A percentile compares a stretch with the other conserved stretches of the same genome.
Evolutionary conservation across 805 yeast genomes (phyloP).

Genomic region (Tetrapisispora pingtungensis): DNA sequence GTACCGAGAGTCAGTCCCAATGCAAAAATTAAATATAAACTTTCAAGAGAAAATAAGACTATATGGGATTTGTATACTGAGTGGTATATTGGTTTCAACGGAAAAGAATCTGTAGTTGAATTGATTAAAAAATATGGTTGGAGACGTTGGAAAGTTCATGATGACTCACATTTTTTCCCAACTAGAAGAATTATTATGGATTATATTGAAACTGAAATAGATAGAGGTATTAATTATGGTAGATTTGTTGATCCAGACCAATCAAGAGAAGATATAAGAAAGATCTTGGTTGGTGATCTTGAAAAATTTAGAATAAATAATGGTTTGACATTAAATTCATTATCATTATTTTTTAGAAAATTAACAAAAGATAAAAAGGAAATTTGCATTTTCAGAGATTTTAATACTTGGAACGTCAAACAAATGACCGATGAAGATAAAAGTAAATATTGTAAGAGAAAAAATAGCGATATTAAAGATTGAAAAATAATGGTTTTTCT

Average conservation of each 20-base stretch:
- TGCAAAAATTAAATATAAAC: conserved; percentile 24
- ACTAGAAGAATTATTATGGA: conserved; percentile 31
- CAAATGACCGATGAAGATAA: conserved; percentile 26
- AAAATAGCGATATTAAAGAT: conserved; percentile 7
- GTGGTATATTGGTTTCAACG: conserved; percentile 31
- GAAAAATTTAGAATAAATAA: conserved; percentile 29
- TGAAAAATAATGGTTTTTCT: too few species aligned
- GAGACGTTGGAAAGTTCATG: conserved; percentile 32
- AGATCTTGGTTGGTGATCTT: conserved; percentile 26
- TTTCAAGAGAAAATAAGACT: conserved; percentile 31
- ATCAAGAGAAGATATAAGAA: conserved; percentile 26
- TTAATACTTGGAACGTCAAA: conserved; percentile 24
- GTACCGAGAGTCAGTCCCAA: conserved; percentile 2
- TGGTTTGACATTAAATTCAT: conserved; percentile 26
- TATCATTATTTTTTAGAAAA: conserved; percentile 27
- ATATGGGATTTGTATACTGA: conserved; percentile 31
- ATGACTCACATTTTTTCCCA: conserved; percentile 32
- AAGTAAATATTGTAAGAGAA: conserved; percentile 25
- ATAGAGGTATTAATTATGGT: conserved; percentile 26
- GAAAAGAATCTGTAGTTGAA: conserved; percentile 24
- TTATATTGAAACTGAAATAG: conserved; percentile 29
- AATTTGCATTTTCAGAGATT: conserved; percentile 26
- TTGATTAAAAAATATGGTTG: conserved; percentile 29
- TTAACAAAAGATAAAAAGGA: conserved; percentile 22
- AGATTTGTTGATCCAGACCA: conserved; percentile 23